Base-by-base conservation (phyloP, 2,329 filamentous ascomycete species). In the Ophioceras dolichostomum region DNA sequence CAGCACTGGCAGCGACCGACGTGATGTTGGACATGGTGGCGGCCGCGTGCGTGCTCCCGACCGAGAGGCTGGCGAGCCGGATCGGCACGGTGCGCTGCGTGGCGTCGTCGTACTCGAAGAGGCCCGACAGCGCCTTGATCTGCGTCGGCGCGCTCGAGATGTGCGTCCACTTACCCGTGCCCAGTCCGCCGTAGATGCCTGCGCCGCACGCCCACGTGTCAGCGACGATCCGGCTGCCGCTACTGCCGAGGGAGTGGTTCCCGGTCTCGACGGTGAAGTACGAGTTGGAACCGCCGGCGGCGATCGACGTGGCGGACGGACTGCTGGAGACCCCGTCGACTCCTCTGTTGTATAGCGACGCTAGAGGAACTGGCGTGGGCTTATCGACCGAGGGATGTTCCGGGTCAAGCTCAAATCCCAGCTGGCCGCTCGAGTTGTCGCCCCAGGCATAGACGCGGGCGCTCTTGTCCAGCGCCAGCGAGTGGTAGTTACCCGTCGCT, bases 171-270 rank as follows among this genome's bases (percentile, higher is more conserved):
- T 76, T 79, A 36, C 86, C 87, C 34, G 79, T 94, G 36, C 87
- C 91, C 0, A 96, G 70, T 31, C 72, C 76, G 32, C 91, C 91
- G 45, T 73, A 79, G 32, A 95, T 85, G 5, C 91, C 91, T 44
- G 83, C 77, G 12, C 91, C 91, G 43, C 85, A 88, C 8, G 84
- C 76, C 77, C 86, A 96, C 0, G 84, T 79, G 52, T 96, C 91
- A 13, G 77, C 74, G 17, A 74, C 82, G 13, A 82, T 58, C 37
- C 65, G 65, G 12, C 71, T 71, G 12, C 22, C 22, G 8, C 8
- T 7, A n/a, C n/a, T n/a, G 22, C 8, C 22, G 2, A 75, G 51
- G 34, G 65, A 62, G 18, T 54, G 59, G 35, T 74, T 71, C 12
- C 71, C 74, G 3, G 83, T 82, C 51, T 95, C 87, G 34, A 94